phyloP scores from a whole-genome alignment of 2,329 filamentous ascomycete genomes.

The Neocucurbitaria cava region DNA sequence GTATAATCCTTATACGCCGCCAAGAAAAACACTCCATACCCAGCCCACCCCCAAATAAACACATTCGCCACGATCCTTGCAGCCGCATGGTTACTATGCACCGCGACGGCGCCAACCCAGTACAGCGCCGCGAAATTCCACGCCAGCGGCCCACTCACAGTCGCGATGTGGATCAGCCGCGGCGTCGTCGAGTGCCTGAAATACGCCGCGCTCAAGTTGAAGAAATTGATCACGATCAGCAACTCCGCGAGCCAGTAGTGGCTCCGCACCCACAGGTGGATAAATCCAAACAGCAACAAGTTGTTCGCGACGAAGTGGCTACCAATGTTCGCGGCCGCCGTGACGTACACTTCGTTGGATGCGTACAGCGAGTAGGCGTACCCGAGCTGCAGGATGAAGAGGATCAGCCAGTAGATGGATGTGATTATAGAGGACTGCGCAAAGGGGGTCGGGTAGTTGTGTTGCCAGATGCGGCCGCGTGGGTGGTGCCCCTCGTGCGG shows the following conservation, averaged over 20 bases:
- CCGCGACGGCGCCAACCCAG: slow-evolving; percentile 86
- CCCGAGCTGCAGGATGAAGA: slow-evolving; percentile 77
- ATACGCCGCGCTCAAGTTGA: slow-evolving; percentile 80
- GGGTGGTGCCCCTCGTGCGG: slow-evolving; percentile 65
- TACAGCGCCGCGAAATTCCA: slow-evolving; percentile 89
- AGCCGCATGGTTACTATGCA: slow-evolving; percentile 69
- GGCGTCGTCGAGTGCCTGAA: slow-evolving; percentile 78
- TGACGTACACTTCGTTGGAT: slow-evolving; percentile 66
- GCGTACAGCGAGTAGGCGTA: slow-evolving; percentile 82
- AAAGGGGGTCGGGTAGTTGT: slow-evolving; percentile 78
- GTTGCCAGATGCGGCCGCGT: slow-evolving; percentile 73
- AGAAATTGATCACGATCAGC: slow-evolving; percentile 78
- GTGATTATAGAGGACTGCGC: slow-evolving; percentile 70
- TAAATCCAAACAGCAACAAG: slow-evolving; percentile 79
- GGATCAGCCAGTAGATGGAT: slow-evolving; percentile 78
- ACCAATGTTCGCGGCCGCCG: slow-evolving; percentile 77
- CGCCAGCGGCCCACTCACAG: slow-evolving; percentile 77
- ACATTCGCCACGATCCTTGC: slow-evolving; percentile 85
- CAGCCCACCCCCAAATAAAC: slow-evolving; percentile 84
- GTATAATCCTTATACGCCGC: slow-evolving; percentile 75
- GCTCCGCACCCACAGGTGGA: slow-evolving; percentile 80
- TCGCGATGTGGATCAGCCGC: slow-evolving; percentile 76
- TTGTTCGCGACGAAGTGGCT: slow-evolving; percentile 88
- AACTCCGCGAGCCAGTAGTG: slow-evolving; percentile 79
- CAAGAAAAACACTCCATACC: slow-evolving; percentile 79